Conservation (phyloP, 805 yeast species). For the Pichia nanzhaoensis region DNA sequence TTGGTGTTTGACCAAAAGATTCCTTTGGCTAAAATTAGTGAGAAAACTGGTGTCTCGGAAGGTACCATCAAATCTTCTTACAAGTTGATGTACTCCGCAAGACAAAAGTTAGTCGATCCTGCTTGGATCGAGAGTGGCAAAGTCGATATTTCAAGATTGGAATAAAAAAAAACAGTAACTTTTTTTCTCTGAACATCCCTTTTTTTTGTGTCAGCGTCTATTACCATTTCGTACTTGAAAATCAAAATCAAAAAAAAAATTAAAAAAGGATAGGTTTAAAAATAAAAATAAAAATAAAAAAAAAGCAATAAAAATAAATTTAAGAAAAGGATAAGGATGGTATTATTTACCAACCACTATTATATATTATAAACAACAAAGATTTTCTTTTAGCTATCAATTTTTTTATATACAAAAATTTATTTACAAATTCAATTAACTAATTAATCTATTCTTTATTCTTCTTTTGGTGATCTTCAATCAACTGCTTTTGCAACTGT, state of each 20-base stretch:
- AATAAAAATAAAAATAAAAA: no score
- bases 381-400: background rate
- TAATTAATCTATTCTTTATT: slow-evolving; percentile 19
- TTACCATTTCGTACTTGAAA: no score
- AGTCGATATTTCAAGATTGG: slow-evolving; percentile 34
- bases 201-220: no score
- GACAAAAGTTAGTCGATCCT: slow-evolving; percentile 66
- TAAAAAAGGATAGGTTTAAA: no score
- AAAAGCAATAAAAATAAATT: no score
- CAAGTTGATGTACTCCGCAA: slow-evolving; percentile 70
- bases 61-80: slow-evolving; percentile 94
- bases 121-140: slow-evolving; percentile 67
- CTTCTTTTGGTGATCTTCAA: slow-evolving; percentile 72
- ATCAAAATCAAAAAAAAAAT: no score
- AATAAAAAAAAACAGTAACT: slow-evolving; percentile 1
- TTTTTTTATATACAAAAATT: slow-evolving; percentile 5
- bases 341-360: no score
- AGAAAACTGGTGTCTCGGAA: slow-evolving; percentile 91
- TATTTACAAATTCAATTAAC: background rate
- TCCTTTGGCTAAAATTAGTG: slow-evolving; percentile 76
- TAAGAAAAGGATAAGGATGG: background rate
- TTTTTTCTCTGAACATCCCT: no score
- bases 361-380: background rate
- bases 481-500: slow-evolving; percentile 82
- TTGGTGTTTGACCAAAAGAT: slow-evolving; percentile 76